Conservation (phyloP, 257 asterid genomes). For the Handroanthus guayacan region DNA sequence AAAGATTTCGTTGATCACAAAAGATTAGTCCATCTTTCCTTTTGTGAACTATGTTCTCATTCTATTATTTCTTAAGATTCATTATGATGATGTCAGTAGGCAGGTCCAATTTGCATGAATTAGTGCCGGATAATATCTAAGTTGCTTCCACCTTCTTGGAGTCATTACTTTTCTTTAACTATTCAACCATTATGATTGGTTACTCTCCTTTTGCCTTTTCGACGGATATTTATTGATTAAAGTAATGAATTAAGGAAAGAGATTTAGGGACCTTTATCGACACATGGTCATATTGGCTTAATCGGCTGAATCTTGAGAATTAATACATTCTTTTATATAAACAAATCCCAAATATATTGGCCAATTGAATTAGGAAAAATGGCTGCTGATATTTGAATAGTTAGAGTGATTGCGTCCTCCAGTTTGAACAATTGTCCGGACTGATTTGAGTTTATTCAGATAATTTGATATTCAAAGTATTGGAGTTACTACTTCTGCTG, state of each 20-base stretch:
- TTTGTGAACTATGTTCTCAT: slow-evolving; percentile 17
- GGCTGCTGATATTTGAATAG: neutral
- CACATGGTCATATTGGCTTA: neutral
- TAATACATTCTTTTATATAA: neutral
- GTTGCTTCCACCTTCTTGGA: neutral
- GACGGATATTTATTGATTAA: too few relatives aligned
- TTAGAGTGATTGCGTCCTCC: slow-evolving; percentile 5
- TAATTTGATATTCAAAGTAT: neutral
- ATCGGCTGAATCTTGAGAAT: neutral
- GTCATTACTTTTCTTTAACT: neutral
- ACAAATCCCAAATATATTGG: neutral
- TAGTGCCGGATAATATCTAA: neutral
- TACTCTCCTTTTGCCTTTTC: neutral
- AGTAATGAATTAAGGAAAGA: too few relatives aligned
- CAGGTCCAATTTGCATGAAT: neutral
- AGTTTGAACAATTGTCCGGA: slow-evolving; percentile 1
- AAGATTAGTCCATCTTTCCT: neutral
- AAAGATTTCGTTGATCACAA: slow-evolving; percentile 15
- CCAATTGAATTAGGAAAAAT: neutral
- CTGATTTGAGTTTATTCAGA: neutral
- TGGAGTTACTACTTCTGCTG: slow-evolving; percentile 31
- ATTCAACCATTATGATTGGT: neutral
- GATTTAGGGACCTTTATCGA: neutral
- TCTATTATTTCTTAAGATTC: slow-evolving; percentile 10
- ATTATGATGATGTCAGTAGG: neutral